Conservation (phyloP, 139 green algal species). For the Deuterostichococcus epilithicus region DNA sequence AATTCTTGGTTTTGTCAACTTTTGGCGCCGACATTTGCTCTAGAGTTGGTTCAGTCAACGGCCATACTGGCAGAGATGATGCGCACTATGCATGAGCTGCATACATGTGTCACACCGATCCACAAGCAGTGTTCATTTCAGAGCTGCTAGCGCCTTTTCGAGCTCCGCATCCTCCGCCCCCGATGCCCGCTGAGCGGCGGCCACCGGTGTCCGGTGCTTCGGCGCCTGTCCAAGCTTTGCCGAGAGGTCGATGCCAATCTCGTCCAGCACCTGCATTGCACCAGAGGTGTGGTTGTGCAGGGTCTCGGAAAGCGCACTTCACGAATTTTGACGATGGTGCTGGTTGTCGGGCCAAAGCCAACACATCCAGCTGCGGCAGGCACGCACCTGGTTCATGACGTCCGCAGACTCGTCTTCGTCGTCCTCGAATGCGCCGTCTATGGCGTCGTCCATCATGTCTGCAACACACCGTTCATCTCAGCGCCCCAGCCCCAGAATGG, state of each 20-base stretch:
- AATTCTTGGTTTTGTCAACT: no score
- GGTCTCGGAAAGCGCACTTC: no score
- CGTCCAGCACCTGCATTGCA: conserved; percentile 63
- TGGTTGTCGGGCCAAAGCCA: no score
- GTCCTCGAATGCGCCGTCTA: conserved; percentile 61
- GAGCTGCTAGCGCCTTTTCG: background rate
- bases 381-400: conserved; percentile 55
- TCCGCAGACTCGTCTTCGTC: conserved; percentile 68
- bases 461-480: no score
- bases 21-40: no score
- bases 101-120: no score
- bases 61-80: no score
- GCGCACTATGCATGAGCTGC: no score
- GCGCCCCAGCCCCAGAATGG: no score
- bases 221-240: conserved; percentile 39
- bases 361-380: background rate
- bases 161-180: background rate
- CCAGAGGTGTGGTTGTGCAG: no score
- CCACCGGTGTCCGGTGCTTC: conserved; percentile 7
- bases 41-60: no score
- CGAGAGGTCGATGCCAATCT: conserved; percentile 72
- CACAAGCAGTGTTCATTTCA: background rate
- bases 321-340: no score
- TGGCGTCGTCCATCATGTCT: conserved; percentile 67
- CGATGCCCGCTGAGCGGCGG: background rate